A percentile compares a stretch with the other conserved stretches of the same genome.
Conservation (phyloP, 179 eudicot species). For the Beta corolliflora region DNA sequence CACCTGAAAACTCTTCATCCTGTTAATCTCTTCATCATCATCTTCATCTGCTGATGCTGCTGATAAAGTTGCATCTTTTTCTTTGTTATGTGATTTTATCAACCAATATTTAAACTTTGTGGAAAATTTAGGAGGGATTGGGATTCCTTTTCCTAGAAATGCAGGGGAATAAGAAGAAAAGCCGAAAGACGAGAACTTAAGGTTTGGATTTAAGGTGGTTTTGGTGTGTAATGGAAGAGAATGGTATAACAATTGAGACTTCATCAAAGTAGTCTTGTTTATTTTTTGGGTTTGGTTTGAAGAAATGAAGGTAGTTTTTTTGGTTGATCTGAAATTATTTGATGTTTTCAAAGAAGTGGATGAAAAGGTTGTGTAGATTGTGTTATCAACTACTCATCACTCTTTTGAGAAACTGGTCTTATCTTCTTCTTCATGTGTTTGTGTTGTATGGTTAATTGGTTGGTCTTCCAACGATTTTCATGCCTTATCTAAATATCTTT, state of each 20-base stretch:
- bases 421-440: background rate
- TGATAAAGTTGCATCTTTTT: background rate
- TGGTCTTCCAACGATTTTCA: background rate
- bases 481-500: background rate
- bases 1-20: conserved; percentile 9
- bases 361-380: background rate
- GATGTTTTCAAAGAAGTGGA: background rate
- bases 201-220: background rate
- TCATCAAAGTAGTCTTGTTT: conserved; percentile 11
- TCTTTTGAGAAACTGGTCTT: background rate
- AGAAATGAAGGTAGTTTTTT: too few relatives aligned
- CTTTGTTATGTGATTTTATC: background rate
- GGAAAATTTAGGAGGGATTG: background rate
- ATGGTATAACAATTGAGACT: conserved; percentile 13
- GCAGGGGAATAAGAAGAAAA: background rate
- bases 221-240: conserved; percentile 9
- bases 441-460: background rate
- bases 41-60: background rate
- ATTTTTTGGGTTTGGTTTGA: too few relatives aligned
- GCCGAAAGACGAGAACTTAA: background rate
- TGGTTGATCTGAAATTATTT: too few relatives aligned
- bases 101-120: background rate
- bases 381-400: too few relatives aligned
- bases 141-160: background rate
- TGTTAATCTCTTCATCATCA: background rate